Percentiles rank a stretch among this genome's conserved stretches.
Evolutionary conservation across 2,329 filamentous ascomycete genomes (phyloP).

Genomic region (Lachnellula cervina): DNA sequence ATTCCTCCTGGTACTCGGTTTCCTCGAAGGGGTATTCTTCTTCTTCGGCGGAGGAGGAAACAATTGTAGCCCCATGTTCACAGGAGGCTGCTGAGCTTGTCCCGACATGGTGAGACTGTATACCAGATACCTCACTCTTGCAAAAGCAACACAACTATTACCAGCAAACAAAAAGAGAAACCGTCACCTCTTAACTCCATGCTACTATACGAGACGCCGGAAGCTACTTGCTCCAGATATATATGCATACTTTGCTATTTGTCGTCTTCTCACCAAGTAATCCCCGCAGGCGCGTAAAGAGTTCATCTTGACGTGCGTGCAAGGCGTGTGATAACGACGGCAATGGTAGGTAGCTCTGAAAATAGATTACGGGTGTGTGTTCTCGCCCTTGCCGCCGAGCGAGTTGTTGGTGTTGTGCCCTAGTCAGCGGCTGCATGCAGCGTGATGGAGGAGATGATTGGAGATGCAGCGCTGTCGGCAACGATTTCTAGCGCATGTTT

Average conservation of each 20-base stretch:
- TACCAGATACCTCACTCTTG: constrained; percentile 3
- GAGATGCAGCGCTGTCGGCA: not conserved
- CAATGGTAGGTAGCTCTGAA: constrained; percentile 10
- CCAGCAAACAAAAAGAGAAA: not conserved
- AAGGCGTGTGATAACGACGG: constrained; percentile 16
- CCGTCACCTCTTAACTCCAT: not conserved
- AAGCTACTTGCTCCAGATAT: not conserved
- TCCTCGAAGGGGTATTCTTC: constrained; percentile 24
- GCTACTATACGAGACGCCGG: not conserved
- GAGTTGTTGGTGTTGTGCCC: constrained; percentile 11
- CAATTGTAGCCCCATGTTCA: constrained; percentile 28
- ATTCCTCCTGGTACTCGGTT: constrained; percentile 25
- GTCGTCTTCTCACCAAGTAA: not conserved
- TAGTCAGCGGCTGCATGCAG: constrained; percentile 19
- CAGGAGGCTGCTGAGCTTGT: constrained; percentile 15
- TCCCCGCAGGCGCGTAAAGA: constrained; percentile 16
- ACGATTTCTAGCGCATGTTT: not conserved
- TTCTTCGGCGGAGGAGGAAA: constrained; percentile 31
- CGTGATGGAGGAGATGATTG: constrained; percentile 19
- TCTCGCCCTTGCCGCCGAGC: constrained; percentile 3
- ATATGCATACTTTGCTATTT: not conserved
- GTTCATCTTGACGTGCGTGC: constrained; percentile 13
- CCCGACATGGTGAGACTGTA: constrained; percentile 21
- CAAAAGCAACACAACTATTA: constrained; percentile 1
- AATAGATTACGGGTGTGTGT: constrained; percentile 16